These are phyloP conservation scores for sweet orange (Citrus sinensis) DNA, from an alignment of 345 rosid species.

Conservation along the genomic window DVS_A1.0 CM039166.1:12832501-12833000, in stretches of 20 bases:
- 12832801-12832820: not conserved
- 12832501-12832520: no score
- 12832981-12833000: conserved; percentile 29
- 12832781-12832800: conserved; percentile 4
- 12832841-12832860: not conserved
- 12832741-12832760: not conserved
- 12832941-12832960: conserved; percentile 52
- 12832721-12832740: not conserved
- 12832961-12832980: conserved; percentile 30
- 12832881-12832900: conserved; percentile 28
- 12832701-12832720: conserved; percentile 3
- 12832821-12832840: not conserved
- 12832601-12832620: conserved; percentile 87
- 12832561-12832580: conserved; percentile 5
- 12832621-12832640: conserved; percentile 81
- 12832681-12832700: not conserved
- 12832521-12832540: not conserved
- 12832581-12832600: conserved; percentile 69
- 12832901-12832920: conserved; percentile 90
- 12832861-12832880: conserved; percentile 10
- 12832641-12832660: conserved; percentile 60
- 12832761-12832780: not conserved
- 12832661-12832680: conserved; percentile 46
- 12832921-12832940: conserved; percentile 57
- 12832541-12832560: not conserved